phyloP scores from a whole-genome alignment of 169 alveolate genomes.

The Plasmodium inui region DNA sequence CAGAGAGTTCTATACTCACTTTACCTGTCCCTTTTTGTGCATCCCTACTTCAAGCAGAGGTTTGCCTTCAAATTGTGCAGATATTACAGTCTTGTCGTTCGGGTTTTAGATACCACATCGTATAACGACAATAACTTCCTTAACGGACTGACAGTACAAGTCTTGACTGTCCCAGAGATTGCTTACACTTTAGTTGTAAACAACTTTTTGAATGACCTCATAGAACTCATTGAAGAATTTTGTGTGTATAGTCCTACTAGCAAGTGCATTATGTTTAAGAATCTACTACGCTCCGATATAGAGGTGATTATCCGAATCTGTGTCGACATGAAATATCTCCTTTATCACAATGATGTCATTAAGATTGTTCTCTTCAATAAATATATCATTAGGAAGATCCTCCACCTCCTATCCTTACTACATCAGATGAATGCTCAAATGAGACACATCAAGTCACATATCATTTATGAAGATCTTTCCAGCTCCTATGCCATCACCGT shows the following conservation, averaged over 20 bases:
- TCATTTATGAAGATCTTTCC: conserved; percentile 52
- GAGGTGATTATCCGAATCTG: conserved; percentile 61
- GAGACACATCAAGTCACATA: conserved; percentile 45
- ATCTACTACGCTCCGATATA: conserved; percentile 29
- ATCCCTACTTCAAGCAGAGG: conserved; percentile 60
- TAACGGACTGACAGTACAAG: conserved; percentile 48
- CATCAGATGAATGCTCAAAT: conserved; percentile 60
- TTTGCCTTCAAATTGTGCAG: conserved; percentile 57
- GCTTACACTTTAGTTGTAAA: conserved; percentile 68
- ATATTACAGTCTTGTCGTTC: conserved; percentile 20
- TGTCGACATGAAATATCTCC: conserved; percentile 46
- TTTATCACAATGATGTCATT: conserved; percentile 58
- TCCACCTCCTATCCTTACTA: not conserved
- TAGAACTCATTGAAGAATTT: conserved; percentile 37
- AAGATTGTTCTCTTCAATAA: conserved; percentile 47
- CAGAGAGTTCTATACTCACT: conserved; percentile 49
- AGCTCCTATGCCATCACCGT: conserved; percentile 52
- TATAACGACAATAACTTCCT: conserved; percentile 18
- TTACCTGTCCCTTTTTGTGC: conserved; percentile 56
- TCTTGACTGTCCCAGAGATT: conserved; percentile 56
- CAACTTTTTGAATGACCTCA: conserved; percentile 46
- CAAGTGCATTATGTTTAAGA: conserved; percentile 53
- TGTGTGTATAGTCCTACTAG: conserved; percentile 16
- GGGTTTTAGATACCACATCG: conserved; percentile 13
- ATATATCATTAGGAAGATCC: conserved; percentile 32